These are phyloP conservation scores for Blastocystis sp. DNA, from an alignment of 352 stramenopile genomes.

Conservation along the genomic window DNA sequence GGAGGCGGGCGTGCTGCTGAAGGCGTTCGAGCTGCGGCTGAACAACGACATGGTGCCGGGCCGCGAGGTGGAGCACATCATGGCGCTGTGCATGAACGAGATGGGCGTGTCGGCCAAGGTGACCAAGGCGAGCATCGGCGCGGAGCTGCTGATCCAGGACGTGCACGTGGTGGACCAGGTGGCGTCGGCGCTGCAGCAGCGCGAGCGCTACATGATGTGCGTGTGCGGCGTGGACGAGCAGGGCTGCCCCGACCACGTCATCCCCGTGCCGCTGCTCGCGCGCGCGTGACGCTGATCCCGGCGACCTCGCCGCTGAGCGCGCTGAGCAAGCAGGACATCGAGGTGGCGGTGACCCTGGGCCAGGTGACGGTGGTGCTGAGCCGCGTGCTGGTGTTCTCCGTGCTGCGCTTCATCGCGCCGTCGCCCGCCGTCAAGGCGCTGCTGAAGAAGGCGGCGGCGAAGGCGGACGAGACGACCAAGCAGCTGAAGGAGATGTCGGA, in stretches of 20 bases:
- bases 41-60: constrained; percentile 59
- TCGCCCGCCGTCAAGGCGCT: constrained; percentile 39
- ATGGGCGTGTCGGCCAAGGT: constrained; percentile 25
- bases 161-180: constrained; percentile 55
- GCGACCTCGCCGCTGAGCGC: constrained; percentile 10
- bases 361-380: constrained; percentile 62
- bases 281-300: constrained; percentile 17
- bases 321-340: constrained; percentile 54
- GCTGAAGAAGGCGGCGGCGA: constrained; percentile 58
- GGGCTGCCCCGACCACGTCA: constrained; percentile 23
- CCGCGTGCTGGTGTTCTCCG: constrained; percentile 34
- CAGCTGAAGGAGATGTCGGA: constrained; percentile 66
- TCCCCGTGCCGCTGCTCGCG: constrained; percentile 23
- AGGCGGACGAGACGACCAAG: constrained; percentile 64
- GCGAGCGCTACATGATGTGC: constrained; percentile 50
- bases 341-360: constrained; percentile 20
- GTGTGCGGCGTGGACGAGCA: constrained; percentile 52
- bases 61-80: constrained; percentile 50
- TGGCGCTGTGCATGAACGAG: constrained; percentile 56
- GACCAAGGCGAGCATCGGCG: constrained; percentile 20
- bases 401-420: constrained; percentile 59
- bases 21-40: constrained; percentile 52
- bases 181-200: constrained; percentile 23
- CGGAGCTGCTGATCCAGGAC: constrained; percentile 1
- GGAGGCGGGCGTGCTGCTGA: constrained; percentile 5